Evolutionary conservation across 2,329 filamentous ascomycete genomes (phyloP).

Genomic region (Dichotomopilus funicola): DNA sequence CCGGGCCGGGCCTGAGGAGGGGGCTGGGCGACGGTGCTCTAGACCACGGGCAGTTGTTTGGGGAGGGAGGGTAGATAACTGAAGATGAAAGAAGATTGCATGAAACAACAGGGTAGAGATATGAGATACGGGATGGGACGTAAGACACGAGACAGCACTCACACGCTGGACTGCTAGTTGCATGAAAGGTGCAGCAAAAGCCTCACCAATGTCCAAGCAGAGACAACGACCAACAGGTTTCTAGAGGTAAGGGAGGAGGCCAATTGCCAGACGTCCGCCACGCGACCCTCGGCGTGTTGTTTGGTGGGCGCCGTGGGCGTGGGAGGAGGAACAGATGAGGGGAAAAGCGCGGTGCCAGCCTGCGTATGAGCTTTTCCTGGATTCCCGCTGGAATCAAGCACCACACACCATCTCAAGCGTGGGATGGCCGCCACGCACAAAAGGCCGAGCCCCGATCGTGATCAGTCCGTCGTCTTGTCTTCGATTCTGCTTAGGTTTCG

Average conservation of each 20-base stretch:
- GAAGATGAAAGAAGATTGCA: background rate
- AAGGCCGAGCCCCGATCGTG: background rate
- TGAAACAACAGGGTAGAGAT: background rate
- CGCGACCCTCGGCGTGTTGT: slow-evolving; percentile 2
- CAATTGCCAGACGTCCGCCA: slow-evolving; percentile 7
- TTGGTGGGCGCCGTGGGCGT: background rate
- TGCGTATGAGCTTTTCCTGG: background rate
- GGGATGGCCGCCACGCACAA: background rate
- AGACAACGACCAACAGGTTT: background rate
- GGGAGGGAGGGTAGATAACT: background rate
- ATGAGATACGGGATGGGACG: background rate
- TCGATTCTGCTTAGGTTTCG: background rate
- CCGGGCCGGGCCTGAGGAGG: background rate
- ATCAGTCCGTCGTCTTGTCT: background rate
- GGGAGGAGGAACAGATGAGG: slow-evolving; percentile 7
- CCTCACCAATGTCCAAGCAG: slow-evolving; percentile 6
- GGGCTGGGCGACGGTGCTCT: background rate
- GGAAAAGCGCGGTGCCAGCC: slow-evolving; percentile 1
- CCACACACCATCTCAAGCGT: slow-evolving; percentile 1
- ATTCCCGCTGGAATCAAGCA: background rate
- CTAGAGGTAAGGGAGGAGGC: background rate
- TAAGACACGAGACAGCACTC: slow-evolving; percentile 9
- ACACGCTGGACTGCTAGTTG: slow-evolving; percentile 9
- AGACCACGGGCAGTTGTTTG: no score
- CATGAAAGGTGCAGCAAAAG: slow-evolving; percentile 7